These are phyloP conservation scores for Trichoderma gracile DNA, from an alignment of 2,329 filamentous ascomycete species.

Conservation along the genomic window DNA sequence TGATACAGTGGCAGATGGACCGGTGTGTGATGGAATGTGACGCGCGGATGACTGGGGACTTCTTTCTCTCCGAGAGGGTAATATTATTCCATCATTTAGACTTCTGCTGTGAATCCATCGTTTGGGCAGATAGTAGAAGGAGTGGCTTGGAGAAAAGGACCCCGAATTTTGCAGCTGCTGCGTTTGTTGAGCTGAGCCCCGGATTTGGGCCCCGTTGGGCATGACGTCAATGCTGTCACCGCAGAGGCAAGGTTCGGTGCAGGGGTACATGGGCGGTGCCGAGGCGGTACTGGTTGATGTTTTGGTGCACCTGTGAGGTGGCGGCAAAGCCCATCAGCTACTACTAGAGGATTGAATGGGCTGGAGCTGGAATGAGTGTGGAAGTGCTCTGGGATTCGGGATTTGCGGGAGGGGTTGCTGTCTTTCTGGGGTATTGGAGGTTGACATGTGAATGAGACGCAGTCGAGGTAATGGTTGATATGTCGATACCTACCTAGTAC, in stretches of 20 bases:
- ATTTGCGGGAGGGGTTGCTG: too few species aligned
- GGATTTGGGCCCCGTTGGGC: slow-evolving; percentile 10
- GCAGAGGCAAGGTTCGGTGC: neutral
- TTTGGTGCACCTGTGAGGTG: neutral
- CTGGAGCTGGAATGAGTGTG: too few species aligned
- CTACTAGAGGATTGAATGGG: neutral
- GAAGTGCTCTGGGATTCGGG: too few species aligned
- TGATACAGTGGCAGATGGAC: too few species aligned
- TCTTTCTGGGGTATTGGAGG: too few species aligned
- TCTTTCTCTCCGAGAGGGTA: neutral
- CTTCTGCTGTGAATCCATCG: too few species aligned
- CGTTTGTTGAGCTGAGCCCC: neutral
- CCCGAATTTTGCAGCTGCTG: neutral
- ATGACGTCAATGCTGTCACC: slow-evolving; percentile 8
- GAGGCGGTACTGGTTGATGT: too few species aligned
- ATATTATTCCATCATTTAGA: neutral
- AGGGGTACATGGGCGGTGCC: neutral
- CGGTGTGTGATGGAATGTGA: neutral
- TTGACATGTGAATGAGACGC: too few species aligned
- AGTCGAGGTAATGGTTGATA: too few species aligned
- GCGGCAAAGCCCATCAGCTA: neutral
- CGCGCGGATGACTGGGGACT: neutral
- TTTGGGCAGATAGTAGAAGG: too few species aligned
- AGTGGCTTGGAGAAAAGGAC: too few species aligned
- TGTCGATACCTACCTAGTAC: too few species aligned